Percentiles rank a stretch among this genome's conserved stretches.
Evolutionary conservation across 495 filamentous ascomycete species (phyloP).

Genomic region (Immersiella caudata): DNA sequence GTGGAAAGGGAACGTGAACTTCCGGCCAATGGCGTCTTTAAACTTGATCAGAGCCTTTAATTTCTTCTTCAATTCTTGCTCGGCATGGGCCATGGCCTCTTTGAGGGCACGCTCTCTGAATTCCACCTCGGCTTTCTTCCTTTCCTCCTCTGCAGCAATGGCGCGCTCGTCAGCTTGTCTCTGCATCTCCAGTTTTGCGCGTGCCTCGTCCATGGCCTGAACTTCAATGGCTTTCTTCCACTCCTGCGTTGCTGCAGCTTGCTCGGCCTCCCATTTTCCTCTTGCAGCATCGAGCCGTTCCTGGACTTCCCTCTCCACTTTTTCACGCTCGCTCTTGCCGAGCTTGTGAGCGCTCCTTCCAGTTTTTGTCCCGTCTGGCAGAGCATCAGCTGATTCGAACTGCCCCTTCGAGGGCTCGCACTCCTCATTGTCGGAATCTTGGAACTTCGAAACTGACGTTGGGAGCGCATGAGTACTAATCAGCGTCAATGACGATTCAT

Average conservation of each 20-base stretch:
- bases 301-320: not conserved
- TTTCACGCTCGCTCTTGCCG: not conserved
- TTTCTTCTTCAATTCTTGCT: constrained; percentile 42
- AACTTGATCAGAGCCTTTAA: not conserved
- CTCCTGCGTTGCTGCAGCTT: not conserved
- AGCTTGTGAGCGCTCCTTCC: not conserved
- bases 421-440: constrained; percentile 3
- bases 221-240: not conserved
- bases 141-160: constrained; percentile 36
- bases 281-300: not conserved
- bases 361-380: not conserved
- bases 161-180: not conserved
- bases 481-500: not conserved
- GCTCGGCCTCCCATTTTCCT: not conserved
- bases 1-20: constrained; percentile 83
- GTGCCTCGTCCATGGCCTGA: not conserved
- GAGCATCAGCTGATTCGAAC: not conserved
- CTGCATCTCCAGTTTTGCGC: not conserved
- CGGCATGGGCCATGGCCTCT: constrained; percentile 50
- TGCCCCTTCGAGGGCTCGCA: not conserved
- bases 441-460: constrained; percentile 6
- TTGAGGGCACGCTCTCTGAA: constrained; percentile 47
- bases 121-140: constrained; percentile 47
- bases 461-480: constrained; percentile 6
- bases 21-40: constrained; percentile 81